Conservation (phyloP, 78 protist species). For the Dictyostelium firmibasis region DNA sequence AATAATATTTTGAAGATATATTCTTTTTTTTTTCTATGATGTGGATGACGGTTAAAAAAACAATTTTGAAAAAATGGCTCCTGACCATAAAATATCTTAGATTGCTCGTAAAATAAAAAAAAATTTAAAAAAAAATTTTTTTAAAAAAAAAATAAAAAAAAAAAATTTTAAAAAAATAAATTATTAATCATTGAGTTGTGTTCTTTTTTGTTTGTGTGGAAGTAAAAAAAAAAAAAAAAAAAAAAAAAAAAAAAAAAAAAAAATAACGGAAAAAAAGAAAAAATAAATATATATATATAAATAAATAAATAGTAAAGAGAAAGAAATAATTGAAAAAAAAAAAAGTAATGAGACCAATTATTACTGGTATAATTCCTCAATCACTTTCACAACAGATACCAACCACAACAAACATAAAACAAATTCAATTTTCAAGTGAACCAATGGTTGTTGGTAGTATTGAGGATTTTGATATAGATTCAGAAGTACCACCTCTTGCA, state of each 20-base stretch:
- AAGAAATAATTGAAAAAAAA: too few species aligned
- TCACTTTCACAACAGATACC: neutral
- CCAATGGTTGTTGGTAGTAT: neutral
- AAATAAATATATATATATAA: too few species aligned
- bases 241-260: too few species aligned
- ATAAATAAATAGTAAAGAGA: too few species aligned
- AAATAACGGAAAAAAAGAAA: too few species aligned
- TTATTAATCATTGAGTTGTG: neutral
- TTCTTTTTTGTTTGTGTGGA: neutral
- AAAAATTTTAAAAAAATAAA: too few species aligned
- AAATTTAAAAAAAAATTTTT: too few species aligned
- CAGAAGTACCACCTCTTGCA: neutral
- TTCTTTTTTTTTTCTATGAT: neutral
- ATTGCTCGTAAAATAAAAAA: too few species aligned
- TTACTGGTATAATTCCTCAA: neutral
- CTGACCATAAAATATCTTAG: neutral
- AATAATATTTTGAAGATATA: neutral
- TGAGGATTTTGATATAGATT: neutral
- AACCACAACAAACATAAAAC: neutral
- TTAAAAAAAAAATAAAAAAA: too few species aligned
- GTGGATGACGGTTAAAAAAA: neutral
- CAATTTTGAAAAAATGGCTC: neutral
- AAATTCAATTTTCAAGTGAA: neutral
- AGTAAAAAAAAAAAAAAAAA: neutral
- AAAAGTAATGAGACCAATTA: neutral